A percentile compares a stretch with the other conserved stretches of the same genome.
Evolutionary conservation across 352 stramenopile species (phyloP).

Genomic region (Blastocystis sp.): DNA sequence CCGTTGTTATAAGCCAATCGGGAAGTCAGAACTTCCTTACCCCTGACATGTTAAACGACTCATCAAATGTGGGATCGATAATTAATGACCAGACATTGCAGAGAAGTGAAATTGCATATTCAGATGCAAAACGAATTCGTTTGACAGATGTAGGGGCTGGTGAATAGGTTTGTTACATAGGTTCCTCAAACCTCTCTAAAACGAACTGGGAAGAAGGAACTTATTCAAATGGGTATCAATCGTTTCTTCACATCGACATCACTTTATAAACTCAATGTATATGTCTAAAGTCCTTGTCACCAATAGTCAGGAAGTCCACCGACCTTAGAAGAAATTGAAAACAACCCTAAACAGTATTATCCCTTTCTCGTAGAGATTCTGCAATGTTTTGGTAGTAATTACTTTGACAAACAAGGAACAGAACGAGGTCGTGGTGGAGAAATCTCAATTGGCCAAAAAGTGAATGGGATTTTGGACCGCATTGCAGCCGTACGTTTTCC

Average conservation of each 20-base stretch:
- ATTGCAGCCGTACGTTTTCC: neutral
- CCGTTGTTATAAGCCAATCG: neutral
- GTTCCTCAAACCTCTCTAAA: neutral
- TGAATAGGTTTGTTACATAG: neutral
- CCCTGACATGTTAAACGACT: neutral
- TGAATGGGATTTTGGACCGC: slow-evolving; percentile 11
- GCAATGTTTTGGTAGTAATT: slow-evolving; percentile 46
- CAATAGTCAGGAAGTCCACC: neutral
- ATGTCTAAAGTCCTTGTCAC: neutral
- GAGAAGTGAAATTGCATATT: neutral
- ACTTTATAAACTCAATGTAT: neutral
- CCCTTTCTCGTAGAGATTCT: slow-evolving; percentile 49
- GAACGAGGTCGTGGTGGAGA: slow-evolving; percentile 29
- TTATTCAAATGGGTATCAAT: slow-evolving; percentile 17
- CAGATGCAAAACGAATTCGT: neutral
- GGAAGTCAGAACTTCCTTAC: neutral
- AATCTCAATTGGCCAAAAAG: neutral
- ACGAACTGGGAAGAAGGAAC: slow-evolving; percentile 9
- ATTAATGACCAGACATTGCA: neutral
- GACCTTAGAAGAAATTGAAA: slow-evolving; percentile 26
- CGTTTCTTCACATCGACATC: slow-evolving; percentile 4
- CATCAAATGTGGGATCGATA: neutral
- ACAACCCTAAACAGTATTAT: slow-evolving; percentile 2
- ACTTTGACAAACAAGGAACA: slow-evolving; percentile 56
- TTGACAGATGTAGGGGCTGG: neutral